Percentiles rank a stretch among this genome's conserved stretches.
Evolutionary conservation across 768 basidiomycete species (phyloP).

Genomic region (Tricholoma sp.): DNA sequence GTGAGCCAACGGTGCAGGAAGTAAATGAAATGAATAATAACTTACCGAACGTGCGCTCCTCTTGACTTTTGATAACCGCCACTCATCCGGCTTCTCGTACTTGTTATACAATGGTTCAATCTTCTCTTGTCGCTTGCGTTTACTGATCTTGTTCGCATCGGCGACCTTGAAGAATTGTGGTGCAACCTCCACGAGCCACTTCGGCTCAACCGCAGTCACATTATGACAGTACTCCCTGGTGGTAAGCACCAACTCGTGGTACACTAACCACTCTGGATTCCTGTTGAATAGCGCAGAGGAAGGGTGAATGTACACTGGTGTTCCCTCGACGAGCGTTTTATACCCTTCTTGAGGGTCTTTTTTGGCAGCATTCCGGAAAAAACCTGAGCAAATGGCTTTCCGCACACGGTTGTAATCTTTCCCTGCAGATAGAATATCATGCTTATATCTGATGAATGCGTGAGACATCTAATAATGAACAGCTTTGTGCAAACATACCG

Average conservation of each 20-base stretch:
- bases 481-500: conserved; percentile 45
- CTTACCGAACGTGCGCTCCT: conserved; percentile 78
- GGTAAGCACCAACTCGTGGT: conserved; percentile 94
- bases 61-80: conserved; percentile 91
- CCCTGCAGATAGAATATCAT: conserved; percentile 91
- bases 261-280: conserved; percentile 92
- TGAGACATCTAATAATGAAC: neutral
- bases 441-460: conserved; percentile 70
- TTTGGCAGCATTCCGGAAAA: conserved; percentile 97
- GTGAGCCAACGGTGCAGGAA: conserved; percentile 12
- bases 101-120: conserved; percentile 96
- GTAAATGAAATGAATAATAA: conserved; percentile 10
- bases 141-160: conserved; percentile 96
- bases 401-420: conserved; percentile 90
- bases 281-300: conserved; percentile 96
- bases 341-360: conserved; percentile 98
- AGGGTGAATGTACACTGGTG: conserved; percentile 98
- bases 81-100: conserved; percentile 91
- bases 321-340: conserved; percentile 95
- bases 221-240: conserved; percentile 94
- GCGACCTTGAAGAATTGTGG: conserved; percentile 99
- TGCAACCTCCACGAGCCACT: conserved; percentile 97
- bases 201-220: conserved; percentile 94
- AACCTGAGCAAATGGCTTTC: conserved; percentile 94
- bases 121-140: conserved; percentile 93